Conservation (phyloP, 1,284 basidiomycete genomes). For the Hemileia vastatrix region DNA sequence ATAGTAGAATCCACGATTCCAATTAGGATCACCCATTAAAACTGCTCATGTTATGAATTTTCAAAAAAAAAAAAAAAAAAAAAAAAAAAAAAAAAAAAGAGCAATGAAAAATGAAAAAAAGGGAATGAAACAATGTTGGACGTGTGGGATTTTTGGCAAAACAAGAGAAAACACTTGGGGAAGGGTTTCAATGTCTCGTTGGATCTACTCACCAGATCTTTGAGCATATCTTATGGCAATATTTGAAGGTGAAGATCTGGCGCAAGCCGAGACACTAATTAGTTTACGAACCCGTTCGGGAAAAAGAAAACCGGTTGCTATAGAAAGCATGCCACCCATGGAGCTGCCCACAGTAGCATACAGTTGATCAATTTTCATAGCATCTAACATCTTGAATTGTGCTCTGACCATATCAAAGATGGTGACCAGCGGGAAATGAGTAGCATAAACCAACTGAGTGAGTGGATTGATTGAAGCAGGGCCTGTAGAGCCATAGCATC, state of each 20-base stretch:
- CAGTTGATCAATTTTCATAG: constrained; percentile 69
- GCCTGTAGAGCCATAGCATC: constrained; percentile 94
- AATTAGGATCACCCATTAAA: constrained; percentile 97
- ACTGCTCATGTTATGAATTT: constrained; percentile 54
- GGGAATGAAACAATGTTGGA: background rate
- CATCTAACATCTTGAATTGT: constrained; percentile 77
- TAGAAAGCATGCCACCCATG: constrained; percentile 97
- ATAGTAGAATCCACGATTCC: constrained; percentile 99
- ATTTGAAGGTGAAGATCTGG: constrained; percentile 76
- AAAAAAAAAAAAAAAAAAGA: background rate
- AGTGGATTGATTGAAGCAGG: constrained; percentile 66
- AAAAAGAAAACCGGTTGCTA: constrained; percentile 85
- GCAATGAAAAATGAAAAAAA: background rate
- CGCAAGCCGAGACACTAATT: constrained; percentile 87
- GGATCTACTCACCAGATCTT: constrained; percentile 49
- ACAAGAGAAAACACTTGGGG: background rate
- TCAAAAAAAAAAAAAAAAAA: background rate
- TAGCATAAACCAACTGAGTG: constrained; percentile 66
- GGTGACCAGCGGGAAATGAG: constrained; percentile 79
- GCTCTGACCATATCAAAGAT: constrained; percentile 94
- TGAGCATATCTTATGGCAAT: constrained; percentile 95
- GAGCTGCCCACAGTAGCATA: constrained; percentile 88
- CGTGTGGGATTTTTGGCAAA: background rate
- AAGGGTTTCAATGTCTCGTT: background rate
- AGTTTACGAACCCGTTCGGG: constrained; percentile 78